Percentiles rank a stretch among this genome's conserved stretches.
These are phyloP conservation scores for Conticribra weissflogii DNA, from an alignment of 108 stramenopile genomes.

Conservation along the genomic window DNA sequence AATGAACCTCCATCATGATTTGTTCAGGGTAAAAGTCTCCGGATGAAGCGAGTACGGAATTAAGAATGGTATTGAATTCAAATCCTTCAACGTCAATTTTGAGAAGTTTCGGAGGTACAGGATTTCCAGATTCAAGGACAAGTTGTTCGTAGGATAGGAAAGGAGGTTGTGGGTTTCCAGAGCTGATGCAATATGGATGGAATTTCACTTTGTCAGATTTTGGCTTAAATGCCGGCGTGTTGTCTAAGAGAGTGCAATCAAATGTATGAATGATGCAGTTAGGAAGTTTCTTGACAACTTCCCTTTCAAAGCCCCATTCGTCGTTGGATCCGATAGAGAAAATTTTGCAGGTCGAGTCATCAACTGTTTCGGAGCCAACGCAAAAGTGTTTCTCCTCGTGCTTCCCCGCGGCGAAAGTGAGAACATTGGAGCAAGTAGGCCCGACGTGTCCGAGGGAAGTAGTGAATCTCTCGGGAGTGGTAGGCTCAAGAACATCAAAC, in stretches of 20 bases:
- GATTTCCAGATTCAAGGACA: constrained; percentile 10
- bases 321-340: constrained; percentile 33
- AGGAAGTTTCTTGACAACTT: constrained; percentile 15
- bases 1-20: constrained; percentile 58
- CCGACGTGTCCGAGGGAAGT: constrained; percentile 29
- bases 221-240: constrained; percentile 12
- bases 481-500: constrained; percentile 38
- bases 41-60: constrained; percentile 21
- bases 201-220: constrained; percentile 18
- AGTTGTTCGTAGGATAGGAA: constrained; percentile 17
- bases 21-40: constrained; percentile 25
- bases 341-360: constrained; percentile 18
- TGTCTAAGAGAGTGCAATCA: constrained; percentile 27
- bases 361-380: constrained; percentile 1
- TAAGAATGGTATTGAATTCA: constrained; percentile 41
- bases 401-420: constrained; percentile 20
- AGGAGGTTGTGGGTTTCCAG: constrained; percentile 8
- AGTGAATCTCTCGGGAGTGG: constrained; percentile 8
- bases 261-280: constrained; percentile 27
- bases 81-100: constrained; percentile 45
- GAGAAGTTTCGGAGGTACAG: constrained; percentile 20
- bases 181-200: constrained; percentile 38
- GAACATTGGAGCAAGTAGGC: constrained; percentile 18
- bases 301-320: constrained; percentile 34
- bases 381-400: constrained; percentile 30